Evolutionary conservation across 768 basidiomycete species (phyloP).

Genomic region (Tylopilus vinaceipallidus): DNA sequence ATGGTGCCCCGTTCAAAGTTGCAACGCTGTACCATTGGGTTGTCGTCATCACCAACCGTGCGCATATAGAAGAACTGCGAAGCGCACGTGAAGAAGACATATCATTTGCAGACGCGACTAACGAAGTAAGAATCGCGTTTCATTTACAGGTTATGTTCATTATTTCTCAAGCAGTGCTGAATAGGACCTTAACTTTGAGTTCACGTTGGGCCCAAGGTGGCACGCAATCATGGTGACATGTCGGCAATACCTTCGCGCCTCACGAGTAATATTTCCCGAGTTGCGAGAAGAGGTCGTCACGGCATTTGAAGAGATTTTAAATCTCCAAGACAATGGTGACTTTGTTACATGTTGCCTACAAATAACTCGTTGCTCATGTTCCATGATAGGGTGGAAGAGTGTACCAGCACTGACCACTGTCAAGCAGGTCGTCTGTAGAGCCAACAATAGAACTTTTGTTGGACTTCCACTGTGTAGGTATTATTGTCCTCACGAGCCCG

Average conservation of each 20-base stretch:
- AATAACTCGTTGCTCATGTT: too few species aligned
- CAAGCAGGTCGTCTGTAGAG: slow-evolving; percentile 38
- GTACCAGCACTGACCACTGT: slow-evolving; percentile 27
- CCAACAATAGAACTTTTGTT: slow-evolving; percentile 47
- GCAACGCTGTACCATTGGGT: slow-evolving; percentile 35
- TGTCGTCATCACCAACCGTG: slow-evolving; percentile 33
- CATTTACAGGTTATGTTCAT: too few species aligned
- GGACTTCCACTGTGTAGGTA: slow-evolving; percentile 45
- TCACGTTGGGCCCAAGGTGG: slow-evolving; percentile 39
- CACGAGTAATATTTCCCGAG: slow-evolving; percentile 35
- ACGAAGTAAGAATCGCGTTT: slow-evolving; percentile 28
- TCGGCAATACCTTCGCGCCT: too few species aligned
- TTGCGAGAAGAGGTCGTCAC: slow-evolving; percentile 42
- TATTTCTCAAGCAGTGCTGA: too few species aligned
- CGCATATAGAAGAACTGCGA: slow-evolving; percentile 38
- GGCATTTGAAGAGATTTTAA: slow-evolving; percentile 40
- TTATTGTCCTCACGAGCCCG: neutral
- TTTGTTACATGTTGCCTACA: neutral
- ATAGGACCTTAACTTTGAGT: slow-evolving; percentile 13
- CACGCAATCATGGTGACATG: slow-evolving; percentile 41
- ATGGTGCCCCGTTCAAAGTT: slow-evolving; percentile 32
- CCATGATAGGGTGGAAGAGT: slow-evolving; percentile 40
- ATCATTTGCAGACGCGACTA: slow-evolving; percentile 29
- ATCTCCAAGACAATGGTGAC: slow-evolving; percentile 15
- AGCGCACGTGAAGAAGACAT: slow-evolving; percentile 38